phyloP scores from a whole-genome alignment of 345 rosid genomes.

The Citrus trifoliata region DNA sequence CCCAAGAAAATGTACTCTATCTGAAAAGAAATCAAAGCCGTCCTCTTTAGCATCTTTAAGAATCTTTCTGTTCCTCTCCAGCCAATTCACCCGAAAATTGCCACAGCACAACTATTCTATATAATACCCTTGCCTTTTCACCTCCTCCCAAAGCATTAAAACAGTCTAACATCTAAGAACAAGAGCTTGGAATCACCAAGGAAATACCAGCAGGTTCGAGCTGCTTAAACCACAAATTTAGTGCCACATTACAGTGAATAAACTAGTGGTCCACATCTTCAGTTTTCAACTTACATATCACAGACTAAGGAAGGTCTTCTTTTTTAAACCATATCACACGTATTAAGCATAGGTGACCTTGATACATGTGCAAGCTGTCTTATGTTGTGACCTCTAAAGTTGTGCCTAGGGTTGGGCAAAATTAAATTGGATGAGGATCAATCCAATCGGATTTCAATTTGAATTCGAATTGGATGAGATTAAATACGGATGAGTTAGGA shows the following conservation, averaged over 20 bases:
- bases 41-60: not conserved
- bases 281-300: not conserved
- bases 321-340: not conserved
- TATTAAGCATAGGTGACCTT: not conserved
- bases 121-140: not conserved
- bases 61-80: not conserved
- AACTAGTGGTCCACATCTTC: not conserved
- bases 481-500: no score
- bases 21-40: not conserved
- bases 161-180: not conserved
- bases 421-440: no score
- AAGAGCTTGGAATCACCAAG: not conserved
- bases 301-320: not conserved
- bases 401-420: not conserved
- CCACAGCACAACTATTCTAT: not conserved
- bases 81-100: no score
- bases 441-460: no score
- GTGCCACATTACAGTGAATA: not conserved
- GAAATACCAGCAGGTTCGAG: not conserved
- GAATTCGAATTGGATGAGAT: no score
- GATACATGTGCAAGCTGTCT: not conserved
- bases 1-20: not conserved
- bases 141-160: not conserved
- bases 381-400: not conserved
- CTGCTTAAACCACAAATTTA: not conserved